phyloP scores from a whole-genome alignment of 2,329 filamentous ascomycete species.

The Pochonia chlamydosporia region DNA sequence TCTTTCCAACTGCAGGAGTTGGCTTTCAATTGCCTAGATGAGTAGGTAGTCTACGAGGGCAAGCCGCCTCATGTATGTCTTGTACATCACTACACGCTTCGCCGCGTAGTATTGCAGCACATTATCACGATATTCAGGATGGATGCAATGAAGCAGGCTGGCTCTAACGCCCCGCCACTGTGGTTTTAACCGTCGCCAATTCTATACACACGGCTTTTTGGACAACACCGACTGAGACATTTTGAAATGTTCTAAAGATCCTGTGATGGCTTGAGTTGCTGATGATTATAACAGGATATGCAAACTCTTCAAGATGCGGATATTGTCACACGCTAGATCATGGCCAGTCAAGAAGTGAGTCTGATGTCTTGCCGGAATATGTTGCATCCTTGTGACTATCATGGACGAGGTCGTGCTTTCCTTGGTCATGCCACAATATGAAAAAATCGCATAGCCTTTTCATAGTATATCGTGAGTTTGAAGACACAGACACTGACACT shows the following conservation, averaged over 20 bases:
- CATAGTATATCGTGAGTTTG: too few relatives aligned
- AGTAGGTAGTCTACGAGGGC: not conserved
- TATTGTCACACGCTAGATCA: conserved; percentile 44
- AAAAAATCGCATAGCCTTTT: too few relatives aligned
- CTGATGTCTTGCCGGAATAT: too few relatives aligned
- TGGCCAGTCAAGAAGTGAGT: conserved; percentile 45
- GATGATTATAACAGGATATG: conserved; percentile 35
- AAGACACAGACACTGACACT: conserved; percentile 21
- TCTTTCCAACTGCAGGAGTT: too few relatives aligned
- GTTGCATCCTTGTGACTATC: too few relatives aligned
- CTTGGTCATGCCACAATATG: not conserved
- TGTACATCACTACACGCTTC: not conserved
- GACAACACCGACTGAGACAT: too few relatives aligned
- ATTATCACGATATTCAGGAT: too few relatives aligned
- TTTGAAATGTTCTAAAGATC: too few relatives aligned
- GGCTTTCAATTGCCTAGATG: not conserved
- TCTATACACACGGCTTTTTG: too few relatives aligned
- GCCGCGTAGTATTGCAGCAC: too few relatives aligned
- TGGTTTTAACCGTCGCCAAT: not conserved
- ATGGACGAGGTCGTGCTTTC: not conserved
- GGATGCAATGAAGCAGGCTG: not conserved
- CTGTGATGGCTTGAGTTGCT: not conserved
- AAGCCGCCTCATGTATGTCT: not conserved
- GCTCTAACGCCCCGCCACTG: too few relatives aligned
- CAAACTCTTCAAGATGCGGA: conserved; percentile 45